phyloP scores from a whole-genome alignment of 1,284 basidiomycete genomes.

The Rhizoctonia solani region DNA sequence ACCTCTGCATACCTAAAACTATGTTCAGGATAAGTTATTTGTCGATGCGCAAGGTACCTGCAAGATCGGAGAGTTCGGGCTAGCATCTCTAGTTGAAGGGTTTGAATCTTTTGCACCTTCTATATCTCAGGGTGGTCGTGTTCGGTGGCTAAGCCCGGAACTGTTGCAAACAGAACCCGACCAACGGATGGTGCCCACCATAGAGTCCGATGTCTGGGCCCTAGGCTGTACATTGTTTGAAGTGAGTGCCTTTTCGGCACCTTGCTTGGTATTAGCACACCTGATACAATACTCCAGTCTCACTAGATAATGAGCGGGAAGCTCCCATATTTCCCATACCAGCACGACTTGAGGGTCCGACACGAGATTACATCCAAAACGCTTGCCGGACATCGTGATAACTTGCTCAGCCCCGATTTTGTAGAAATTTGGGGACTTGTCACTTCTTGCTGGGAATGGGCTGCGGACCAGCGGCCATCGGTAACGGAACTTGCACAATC shows the following conservation, averaged over 20 bases:
- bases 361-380: neutral
- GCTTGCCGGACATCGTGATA: neutral
- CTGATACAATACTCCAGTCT: neutral
- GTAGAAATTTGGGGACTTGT: no score
- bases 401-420: neutral
- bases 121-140: neutral
- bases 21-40: conserved; percentile 2
- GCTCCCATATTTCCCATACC: neutral
- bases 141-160: conserved; percentile 29
- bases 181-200: neutral
- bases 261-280: neutral
- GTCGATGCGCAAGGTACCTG: neutral
- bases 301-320: neutral
- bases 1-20: neutral
- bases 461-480: no score
- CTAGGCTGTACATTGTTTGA: conserved; percentile 18
- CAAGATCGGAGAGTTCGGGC: conserved; percentile 22
- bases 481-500: no score
- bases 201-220: conserved; percentile 24
- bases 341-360: neutral
- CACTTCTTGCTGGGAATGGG: no score
- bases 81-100: neutral
- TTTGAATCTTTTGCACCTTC: neutral
- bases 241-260: neutral
- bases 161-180: neutral